phyloP scores from a whole-genome alignment of 305 asterid genomes.

The Rubia balearica region DNA sequence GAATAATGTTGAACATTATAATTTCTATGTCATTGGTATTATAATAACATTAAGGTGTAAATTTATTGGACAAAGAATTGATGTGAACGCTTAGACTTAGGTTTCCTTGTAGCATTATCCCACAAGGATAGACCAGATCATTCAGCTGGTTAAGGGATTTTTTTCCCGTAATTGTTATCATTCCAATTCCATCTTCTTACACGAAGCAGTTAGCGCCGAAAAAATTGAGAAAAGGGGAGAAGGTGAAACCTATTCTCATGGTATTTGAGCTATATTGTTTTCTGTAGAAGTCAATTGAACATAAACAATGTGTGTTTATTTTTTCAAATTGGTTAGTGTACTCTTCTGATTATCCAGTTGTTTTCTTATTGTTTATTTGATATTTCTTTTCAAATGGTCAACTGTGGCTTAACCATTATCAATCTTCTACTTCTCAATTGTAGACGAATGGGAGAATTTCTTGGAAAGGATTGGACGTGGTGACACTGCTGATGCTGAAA shows the following conservation, averaged over 20 bases:
- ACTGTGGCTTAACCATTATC: neutral
- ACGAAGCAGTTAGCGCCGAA: too few species aligned
- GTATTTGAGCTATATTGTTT: neutral
- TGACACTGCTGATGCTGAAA: conserved; percentile 69
- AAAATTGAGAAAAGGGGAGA: too few species aligned
- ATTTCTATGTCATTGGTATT: neutral
- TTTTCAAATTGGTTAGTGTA: neutral
- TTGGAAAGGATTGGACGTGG: conserved; percentile 82
- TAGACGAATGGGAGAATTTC: conserved; percentile 97
- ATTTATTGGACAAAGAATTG: neutral
- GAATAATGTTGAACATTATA: neutral
- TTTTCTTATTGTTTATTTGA: neutral
- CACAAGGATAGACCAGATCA: neutral
- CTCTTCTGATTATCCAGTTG: neutral
- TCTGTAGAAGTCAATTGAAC: neutral
- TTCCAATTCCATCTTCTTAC: neutral
- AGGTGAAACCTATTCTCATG: neutral
- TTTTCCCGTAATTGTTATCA: neutral
- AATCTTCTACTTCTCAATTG: conserved; percentile 16
- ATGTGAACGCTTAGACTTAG: neutral
- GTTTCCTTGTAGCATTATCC: neutral
- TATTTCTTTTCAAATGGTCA: neutral
- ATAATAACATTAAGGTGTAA: neutral
- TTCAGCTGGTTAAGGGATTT: neutral
- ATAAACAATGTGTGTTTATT: neutral